Conservation (phyloP, 1,284 basidiomycete genomes). For the Pyrrhoderma noxium region DNA sequence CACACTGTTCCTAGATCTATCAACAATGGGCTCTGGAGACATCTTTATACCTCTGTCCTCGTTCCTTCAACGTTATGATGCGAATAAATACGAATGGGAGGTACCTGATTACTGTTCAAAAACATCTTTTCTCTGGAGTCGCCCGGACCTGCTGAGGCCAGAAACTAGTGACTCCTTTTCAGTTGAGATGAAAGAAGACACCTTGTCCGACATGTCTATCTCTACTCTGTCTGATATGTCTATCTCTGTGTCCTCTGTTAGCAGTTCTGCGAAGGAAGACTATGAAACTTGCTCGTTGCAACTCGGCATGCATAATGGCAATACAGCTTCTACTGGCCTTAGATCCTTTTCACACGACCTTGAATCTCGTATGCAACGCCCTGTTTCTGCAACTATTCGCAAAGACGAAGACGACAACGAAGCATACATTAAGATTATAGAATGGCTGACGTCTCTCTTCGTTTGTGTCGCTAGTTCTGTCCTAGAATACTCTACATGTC, state of each 20-base stretch:
- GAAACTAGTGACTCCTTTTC: neutral
- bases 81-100: slow-evolving; percentile 15
- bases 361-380: neutral
- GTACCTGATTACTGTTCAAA: slow-evolving; percentile 4
- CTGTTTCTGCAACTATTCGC: neutral
- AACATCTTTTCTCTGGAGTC: slow-evolving; percentile 7
- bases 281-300: neutral
- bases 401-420: neutral
- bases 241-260: slow-evolving; percentile 7
- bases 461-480: slow-evolving; percentile 9
- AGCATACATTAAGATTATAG: slow-evolving; percentile 7
- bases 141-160: neutral
- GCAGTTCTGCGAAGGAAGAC: neutral
- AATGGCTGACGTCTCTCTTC: slow-evolving; percentile 15
- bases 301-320: too few species aligned
- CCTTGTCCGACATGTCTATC: too few species aligned
- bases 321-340: neutral
- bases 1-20: too few species aligned
- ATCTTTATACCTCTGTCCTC: neutral
- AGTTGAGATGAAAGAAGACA: neutral
- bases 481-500: neutral
- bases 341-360: neutral
- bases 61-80: slow-evolving; percentile 11
- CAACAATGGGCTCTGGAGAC: too few species aligned
- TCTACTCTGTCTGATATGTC: slow-evolving; percentile 12